phyloP scores from a whole-genome alignment of 192 early-diverging fungal genomes.

The Entomortierella parvispora region DNA sequence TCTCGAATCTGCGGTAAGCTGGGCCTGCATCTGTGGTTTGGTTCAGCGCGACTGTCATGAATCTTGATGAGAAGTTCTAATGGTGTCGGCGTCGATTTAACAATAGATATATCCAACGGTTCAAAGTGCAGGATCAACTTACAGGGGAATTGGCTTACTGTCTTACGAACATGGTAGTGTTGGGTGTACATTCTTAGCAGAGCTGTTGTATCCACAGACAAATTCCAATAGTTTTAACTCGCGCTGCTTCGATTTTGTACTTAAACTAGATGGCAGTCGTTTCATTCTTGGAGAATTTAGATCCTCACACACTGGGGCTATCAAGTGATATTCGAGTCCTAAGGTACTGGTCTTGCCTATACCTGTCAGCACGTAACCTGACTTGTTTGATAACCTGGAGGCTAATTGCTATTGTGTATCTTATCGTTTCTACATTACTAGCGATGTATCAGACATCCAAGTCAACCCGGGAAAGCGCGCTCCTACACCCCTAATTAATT shows the following conservation, averaged over 20 bases:
- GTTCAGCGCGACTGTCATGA: background rate
- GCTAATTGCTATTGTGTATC: too few relatives aligned
- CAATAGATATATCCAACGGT: constrained; percentile 57
- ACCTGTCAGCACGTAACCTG: too few relatives aligned
- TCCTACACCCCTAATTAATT: constrained; percentile 3
- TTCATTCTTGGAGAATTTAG: constrained; percentile 58
- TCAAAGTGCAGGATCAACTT: constrained; percentile 45
- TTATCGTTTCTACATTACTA: background rate
- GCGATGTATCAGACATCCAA: constrained; percentile 40
- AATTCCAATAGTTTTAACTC: too few relatives aligned
- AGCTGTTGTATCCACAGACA: too few relatives aligned
- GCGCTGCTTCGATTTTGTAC: too few relatives aligned
- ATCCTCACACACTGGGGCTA: constrained; percentile 55
- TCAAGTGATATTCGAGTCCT: constrained; percentile 54
- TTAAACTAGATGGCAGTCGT: constrained; percentile 62
- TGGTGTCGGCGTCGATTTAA: background rate
- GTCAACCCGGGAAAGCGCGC: constrained; percentile 3
- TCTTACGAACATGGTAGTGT: constrained; percentile 60
- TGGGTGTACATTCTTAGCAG: background rate
- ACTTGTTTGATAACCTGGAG: too few relatives aligned
- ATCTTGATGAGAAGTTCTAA: background rate
- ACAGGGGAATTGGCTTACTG: constrained; percentile 60
- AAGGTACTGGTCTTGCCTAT: constrained; percentile 52
- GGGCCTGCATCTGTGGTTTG: too few relatives aligned
- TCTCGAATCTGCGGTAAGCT: constrained; percentile 71